Percentiles rank a stretch among this genome's conserved stretches.
Conservation (phyloP, 305 asterid genomes). For the Fraxinus paxiana region DNA sequence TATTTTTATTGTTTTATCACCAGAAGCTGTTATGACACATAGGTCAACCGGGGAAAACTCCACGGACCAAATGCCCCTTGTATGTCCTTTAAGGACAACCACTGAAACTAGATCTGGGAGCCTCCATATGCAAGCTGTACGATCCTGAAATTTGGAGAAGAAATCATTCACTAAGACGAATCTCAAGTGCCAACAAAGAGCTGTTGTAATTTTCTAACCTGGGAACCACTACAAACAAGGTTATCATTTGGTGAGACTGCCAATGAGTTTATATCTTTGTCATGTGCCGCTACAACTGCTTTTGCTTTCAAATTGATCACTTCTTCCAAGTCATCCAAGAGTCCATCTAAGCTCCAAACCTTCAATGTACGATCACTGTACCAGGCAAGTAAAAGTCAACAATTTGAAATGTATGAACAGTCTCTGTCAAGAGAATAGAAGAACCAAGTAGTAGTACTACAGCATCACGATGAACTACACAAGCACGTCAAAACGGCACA, state of each 20-base stretch:
- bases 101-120: slow-evolving; percentile 87
- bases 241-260: slow-evolving; percentile 92
- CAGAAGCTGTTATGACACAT: slow-evolving; percentile 91
- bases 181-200: background rate
- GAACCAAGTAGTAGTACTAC: background rate
- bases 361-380: slow-evolving; percentile 81
- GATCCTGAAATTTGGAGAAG: slow-evolving; percentile 59
- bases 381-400: slow-evolving; percentile 19
- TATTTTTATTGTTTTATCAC: slow-evolving; percentile 85
- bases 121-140: slow-evolving; percentile 89
- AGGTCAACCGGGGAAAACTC: slow-evolving; percentile 99
- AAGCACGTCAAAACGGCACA: background rate
- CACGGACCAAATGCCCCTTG: slow-evolving; percentile 95
- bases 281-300: slow-evolving; percentile 92
- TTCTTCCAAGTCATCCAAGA: slow-evolving; percentile 45
- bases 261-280: slow-evolving; percentile 86
- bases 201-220: slow-evolving; percentile 48
- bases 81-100: slow-evolving; percentile 81
- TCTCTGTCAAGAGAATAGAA: background rate
- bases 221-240: slow-evolving; percentile 97
- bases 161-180: background rate
- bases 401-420: background rate
- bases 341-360: slow-evolving; percentile 82
- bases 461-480: background rate
- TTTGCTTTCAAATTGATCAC: slow-evolving; percentile 63